Percentiles rank a stretch among this genome's conserved stretches.
Evolutionary conservation across 2,329 filamentous ascomycete genomes (phyloP).

Genomic region (Cytospora schulzeri): DNA sequence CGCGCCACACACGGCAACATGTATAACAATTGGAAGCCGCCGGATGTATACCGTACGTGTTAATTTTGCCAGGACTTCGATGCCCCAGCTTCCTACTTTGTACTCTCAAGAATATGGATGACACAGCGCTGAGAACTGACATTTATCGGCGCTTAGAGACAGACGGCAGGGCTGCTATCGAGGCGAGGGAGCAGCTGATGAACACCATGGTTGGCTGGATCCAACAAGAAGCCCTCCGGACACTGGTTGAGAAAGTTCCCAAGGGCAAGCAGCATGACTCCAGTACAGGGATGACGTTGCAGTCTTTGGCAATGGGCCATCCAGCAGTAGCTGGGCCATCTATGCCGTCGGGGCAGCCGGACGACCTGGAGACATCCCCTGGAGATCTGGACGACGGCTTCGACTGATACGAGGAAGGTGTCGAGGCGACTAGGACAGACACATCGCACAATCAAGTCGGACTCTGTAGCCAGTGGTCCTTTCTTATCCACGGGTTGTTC

Average conservation of each 20-base stretch:
- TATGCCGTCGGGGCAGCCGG: too few species aligned
- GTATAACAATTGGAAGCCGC: slow-evolving; percentile 30
- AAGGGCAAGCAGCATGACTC: slow-evolving; percentile 14
- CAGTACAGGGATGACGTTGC: slow-evolving; percentile 8
- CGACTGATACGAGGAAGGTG: background rate
- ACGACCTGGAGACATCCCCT: slow-evolving; percentile 5
- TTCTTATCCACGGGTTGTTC: too few species aligned
- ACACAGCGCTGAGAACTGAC: background rate
- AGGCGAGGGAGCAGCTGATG: slow-evolving; percentile 14
- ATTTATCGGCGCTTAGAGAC: background rate
- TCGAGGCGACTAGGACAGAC: background rate
- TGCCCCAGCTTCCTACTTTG: background rate
- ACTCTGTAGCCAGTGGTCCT: too few species aligned
- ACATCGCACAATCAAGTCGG: background rate
- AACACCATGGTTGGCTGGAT: slow-evolving; percentile 6
- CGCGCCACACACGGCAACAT: slow-evolving; percentile 30
- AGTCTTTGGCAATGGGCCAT: background rate
- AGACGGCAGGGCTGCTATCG: slow-evolving; percentile 27
- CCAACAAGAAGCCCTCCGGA: slow-evolving; percentile 15
- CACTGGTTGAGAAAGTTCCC: slow-evolving; percentile 11
- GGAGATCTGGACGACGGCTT: background rate
- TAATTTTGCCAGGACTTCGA: too few species aligned
- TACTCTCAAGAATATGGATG: background rate
- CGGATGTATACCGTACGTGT: slow-evolving; percentile 23
- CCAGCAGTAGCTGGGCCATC: background rate